A percentile compares a stretch with the other conserved stretches of the same genome.
phyloP scores from a whole-genome alignment of 129 eudicot species.

The Flaveria ramosissima region DNA sequence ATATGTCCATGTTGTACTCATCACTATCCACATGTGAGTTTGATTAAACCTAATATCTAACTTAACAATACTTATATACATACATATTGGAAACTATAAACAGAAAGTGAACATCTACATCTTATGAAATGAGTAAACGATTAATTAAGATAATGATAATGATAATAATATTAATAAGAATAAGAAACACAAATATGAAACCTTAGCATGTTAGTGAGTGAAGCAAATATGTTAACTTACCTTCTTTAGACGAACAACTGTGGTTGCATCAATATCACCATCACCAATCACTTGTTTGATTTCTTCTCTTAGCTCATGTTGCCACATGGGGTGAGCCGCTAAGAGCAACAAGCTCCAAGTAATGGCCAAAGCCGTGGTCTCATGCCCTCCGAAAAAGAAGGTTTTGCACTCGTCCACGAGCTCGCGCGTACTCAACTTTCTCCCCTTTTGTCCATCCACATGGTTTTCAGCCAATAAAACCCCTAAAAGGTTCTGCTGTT shows the following conservation, averaged over 20 bases:
- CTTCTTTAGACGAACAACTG: constrained; percentile 84
- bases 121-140: background rate
- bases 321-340: constrained; percentile 84
- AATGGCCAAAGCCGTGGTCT: constrained; percentile 83
- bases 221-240: constrained; percentile 35
- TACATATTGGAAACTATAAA: too few species aligned
- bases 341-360: constrained; percentile 80
- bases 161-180: background rate
- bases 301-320: constrained; percentile 72
- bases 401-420: constrained; percentile 94
- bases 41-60: background rate
- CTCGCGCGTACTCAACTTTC: constrained; percentile 57
- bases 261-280: constrained; percentile 63
- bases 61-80: background rate
- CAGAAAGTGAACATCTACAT: too few species aligned
- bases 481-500: constrained; percentile 61
- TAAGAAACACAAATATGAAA: background rate
- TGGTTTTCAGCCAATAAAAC: constrained; percentile 52
- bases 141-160: background rate
- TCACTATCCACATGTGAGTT: background rate
- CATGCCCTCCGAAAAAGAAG: constrained; percentile 93
- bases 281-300: constrained; percentile 73
- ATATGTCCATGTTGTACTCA: background rate
- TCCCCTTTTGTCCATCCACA: constrained; percentile 42
- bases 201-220: constrained; percentile 22